Conservation (phyloP, 768 basidiomycete genomes). For the Clathrus columnatus region DNA sequence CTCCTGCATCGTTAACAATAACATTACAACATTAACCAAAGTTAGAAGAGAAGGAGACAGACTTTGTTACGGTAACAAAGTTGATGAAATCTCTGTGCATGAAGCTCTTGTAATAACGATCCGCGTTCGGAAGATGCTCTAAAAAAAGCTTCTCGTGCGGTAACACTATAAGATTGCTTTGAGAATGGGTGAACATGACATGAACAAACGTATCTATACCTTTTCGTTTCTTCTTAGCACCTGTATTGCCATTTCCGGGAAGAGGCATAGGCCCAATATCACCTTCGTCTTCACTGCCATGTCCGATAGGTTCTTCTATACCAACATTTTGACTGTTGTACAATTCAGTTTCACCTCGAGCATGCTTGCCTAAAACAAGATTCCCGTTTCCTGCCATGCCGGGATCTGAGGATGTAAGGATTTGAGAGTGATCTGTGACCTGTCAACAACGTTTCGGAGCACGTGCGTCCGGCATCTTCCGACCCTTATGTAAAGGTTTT, state of each 20-base stretch:
- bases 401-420: neutral
- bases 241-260: conserved; percentile 36
- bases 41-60: conserved; percentile 17
- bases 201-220: conserved; percentile 35
- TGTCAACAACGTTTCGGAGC: neutral
- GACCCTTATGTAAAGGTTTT: neutral
- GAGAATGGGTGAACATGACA: neutral
- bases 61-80: conserved; percentile 86
- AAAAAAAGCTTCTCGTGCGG: conserved; percentile 91
- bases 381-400: conserved; percentile 22
- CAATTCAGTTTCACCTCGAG: conserved; percentile 29
- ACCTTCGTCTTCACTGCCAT: conserved; percentile 58
- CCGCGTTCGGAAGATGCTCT: conserved; percentile 83
- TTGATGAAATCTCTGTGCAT: conserved; percentile 95
- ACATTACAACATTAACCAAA: neutral
- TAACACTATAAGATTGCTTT: conserved; percentile 47
- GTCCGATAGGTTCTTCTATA: conserved; percentile 24
- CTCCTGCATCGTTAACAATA: conserved; percentile 46
- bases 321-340: conserved; percentile 21
- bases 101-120: conserved; percentile 95
- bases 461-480: neutral
- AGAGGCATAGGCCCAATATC: conserved; percentile 89
- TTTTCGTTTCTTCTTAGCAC: conserved; percentile 73
- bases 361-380: conserved; percentile 57
- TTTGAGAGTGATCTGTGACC: neutral